Evolutionary conservation across 768 basidiomycete species (phyloP).

Genomic region (Lactarius pseudohatsudake): DNA sequence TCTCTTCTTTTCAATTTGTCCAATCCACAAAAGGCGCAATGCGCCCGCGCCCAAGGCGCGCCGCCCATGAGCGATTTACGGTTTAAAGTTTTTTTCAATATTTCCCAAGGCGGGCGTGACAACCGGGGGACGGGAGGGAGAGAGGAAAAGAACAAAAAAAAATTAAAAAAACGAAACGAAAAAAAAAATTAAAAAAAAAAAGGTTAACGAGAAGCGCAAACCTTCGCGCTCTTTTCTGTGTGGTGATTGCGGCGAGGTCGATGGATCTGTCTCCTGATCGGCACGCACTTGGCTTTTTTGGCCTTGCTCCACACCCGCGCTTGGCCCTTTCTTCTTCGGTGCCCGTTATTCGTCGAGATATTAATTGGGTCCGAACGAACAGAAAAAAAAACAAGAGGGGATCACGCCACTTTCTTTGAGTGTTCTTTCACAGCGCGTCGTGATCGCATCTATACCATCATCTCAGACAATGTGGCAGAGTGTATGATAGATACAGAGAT

Average conservation of each 20-base stretch:
- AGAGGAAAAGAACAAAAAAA: background rate
- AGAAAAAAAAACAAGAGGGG: background rate
- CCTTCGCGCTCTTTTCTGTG: conserved; percentile 1
- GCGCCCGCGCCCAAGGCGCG: conserved; percentile 18
- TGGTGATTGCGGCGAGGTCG: background rate
- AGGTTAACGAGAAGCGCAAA: background rate
- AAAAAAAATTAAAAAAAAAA: background rate
- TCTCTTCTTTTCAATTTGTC: conserved; percentile 1
- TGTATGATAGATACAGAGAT: background rate
- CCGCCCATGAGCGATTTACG: background rate
- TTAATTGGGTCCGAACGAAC: background rate
- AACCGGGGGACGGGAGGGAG: background rate
- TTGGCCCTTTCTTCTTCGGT: background rate
- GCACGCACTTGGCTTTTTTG: conserved; percentile 4
- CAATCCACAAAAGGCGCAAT: background rate
- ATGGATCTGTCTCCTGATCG: background rate
- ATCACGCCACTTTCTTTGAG: background rate
- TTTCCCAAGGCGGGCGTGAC: background rate
- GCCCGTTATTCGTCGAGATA: background rate
- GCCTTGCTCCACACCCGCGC: background rate
- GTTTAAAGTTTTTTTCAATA: background rate
- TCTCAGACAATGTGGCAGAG: background rate
- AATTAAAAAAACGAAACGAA: background rate
- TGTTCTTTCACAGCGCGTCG: background rate
- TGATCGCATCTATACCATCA: background rate